These are phyloP conservation scores for Porogramme epimiltina DNA, from an alignment of 1,284 basidiomycete species.

Conservation along the genomic window DNA sequence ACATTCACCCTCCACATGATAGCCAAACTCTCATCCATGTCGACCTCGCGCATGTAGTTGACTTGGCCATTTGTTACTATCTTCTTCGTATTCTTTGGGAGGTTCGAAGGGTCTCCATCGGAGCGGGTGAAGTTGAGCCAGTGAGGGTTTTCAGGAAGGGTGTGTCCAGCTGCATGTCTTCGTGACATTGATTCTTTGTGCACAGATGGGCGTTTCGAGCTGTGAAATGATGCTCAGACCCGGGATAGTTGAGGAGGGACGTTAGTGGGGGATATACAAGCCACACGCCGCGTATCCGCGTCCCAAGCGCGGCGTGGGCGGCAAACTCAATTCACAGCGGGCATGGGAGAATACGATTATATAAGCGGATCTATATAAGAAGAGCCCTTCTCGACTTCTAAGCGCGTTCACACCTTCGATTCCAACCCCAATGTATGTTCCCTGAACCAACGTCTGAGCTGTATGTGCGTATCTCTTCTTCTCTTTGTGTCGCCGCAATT, in stretches of 20 bases:
- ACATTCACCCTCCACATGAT: constrained; percentile 64
- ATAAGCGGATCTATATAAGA: background rate
- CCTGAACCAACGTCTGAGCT: too few relatives aligned
- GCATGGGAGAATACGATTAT: background rate
- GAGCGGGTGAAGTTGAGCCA: constrained; percentile 61
- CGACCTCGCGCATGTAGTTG: constrained; percentile 64
- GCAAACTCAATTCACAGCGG: background rate
- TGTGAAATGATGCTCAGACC: too few relatives aligned
- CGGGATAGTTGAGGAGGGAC: too few relatives aligned
- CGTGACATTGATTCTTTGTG: too few relatives aligned
- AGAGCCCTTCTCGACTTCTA: background rate
- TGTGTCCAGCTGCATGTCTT: constrained; percentile 11
- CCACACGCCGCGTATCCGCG: too few relatives aligned
- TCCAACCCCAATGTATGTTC: too few relatives aligned
- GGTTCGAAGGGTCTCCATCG: constrained; percentile 55
- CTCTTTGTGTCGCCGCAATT: constrained; percentile 46
- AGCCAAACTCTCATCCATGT: constrained; percentile 47
- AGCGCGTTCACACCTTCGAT: background rate
- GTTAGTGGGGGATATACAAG: too few relatives aligned
- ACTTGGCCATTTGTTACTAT: constrained; percentile 65
- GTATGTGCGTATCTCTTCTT: background rate
- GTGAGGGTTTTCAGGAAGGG: constrained; percentile 50
- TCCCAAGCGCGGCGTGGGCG: too few relatives aligned
- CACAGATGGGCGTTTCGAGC: too few relatives aligned
- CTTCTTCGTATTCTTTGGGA: constrained; percentile 58